Percentiles rank a stretch among this genome's conserved stretches.
These are phyloP conservation scores for Saccharomycopsis malanga DNA, from an alignment of 805 yeast genomes.

Conservation along the genomic window DNA sequence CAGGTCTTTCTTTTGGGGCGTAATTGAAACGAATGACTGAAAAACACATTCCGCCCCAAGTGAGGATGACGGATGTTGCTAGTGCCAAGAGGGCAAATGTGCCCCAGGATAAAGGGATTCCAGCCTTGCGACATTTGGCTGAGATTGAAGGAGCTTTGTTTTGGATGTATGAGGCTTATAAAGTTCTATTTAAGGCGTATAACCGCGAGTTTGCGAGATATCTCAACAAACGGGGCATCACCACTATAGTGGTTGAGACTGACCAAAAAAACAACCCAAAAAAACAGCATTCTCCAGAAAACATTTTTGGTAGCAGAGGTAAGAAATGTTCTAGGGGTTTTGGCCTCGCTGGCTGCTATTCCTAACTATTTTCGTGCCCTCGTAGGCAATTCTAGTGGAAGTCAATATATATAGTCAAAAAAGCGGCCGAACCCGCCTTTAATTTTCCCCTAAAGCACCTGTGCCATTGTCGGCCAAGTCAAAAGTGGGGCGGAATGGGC, in stretches of 20 bases:
- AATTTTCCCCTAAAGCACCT: conserved; percentile 47
- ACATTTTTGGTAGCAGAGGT: conserved; percentile 74
- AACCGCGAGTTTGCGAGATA: conserved; percentile 48
- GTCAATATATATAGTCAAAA: conserved; percentile 50
- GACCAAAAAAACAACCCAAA: conserved; percentile 62
- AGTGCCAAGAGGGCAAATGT: conserved; percentile 54
- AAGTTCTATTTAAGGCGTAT: conserved; percentile 49
- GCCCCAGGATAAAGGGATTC: conserved; percentile 68
- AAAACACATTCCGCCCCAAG: conserved; percentile 70
- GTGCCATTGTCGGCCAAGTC: conserved; percentile 56
- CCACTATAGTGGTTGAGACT: conserved; percentile 72
- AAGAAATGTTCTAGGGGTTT: conserved; percentile 67
- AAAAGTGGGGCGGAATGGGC: conserved; percentile 68
- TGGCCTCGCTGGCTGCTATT: conserved; percentile 81
- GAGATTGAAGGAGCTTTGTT: conserved; percentile 55
- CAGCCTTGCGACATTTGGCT: conserved; percentile 49
- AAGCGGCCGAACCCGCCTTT: conserved; percentile 55
- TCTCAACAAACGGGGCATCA: conserved; percentile 61
- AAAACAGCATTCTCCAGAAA: conserved; percentile 59
- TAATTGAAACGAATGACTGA: conserved; percentile 57
- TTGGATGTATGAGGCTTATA: conserved; percentile 47
- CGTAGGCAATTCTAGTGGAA: conserved; percentile 59
- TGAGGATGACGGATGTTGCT: conserved; percentile 66
- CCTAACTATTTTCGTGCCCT: conserved; percentile 80
- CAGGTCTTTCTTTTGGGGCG: conserved; percentile 55